Conservation (phyloP, 73 alveolate genomes). For the Paramecium octaurelia region DNA sequence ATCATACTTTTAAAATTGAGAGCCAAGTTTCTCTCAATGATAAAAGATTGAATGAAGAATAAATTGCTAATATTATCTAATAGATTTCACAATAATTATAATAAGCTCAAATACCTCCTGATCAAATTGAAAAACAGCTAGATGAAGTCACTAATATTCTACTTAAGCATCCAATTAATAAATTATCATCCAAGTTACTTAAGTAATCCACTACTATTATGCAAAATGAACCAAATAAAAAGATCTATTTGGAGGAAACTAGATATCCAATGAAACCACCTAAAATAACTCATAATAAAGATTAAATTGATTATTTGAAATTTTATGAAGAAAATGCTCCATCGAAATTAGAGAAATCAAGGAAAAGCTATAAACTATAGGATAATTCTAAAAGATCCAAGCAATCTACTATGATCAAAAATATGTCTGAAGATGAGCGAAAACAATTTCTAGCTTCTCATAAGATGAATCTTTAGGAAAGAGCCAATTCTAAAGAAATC, state of each 20-base stretch:
- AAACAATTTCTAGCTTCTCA: constrained; percentile 14
- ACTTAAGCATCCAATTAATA: background rate
- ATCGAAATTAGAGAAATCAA: background rate
- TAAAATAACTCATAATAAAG: background rate
- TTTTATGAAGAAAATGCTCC: constrained; percentile 38
- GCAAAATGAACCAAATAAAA: background rate
- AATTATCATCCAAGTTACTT: background rate
- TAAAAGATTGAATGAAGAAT: background rate
- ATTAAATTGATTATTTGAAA: background rate
- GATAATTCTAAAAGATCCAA: background rate
- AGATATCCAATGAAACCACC: background rate
- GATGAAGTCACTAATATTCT: background rate
- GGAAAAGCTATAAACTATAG: background rate
- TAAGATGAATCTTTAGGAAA: constrained; percentile 1
- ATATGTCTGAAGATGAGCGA: background rate
- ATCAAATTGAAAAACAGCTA: background rate
- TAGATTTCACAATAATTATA: background rate
- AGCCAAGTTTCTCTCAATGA: background rate
- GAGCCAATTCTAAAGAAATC: constrained; percentile 1
- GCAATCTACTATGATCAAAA: background rate
- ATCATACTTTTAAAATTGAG: constrained; percentile 16
- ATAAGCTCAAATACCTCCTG: background rate
- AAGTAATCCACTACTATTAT: background rate
- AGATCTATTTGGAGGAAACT: background rate
- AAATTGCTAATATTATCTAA: background rate